Conservation (phyloP, 768 basidiomycete species). For the Pisolithus microcarpus region DNA sequence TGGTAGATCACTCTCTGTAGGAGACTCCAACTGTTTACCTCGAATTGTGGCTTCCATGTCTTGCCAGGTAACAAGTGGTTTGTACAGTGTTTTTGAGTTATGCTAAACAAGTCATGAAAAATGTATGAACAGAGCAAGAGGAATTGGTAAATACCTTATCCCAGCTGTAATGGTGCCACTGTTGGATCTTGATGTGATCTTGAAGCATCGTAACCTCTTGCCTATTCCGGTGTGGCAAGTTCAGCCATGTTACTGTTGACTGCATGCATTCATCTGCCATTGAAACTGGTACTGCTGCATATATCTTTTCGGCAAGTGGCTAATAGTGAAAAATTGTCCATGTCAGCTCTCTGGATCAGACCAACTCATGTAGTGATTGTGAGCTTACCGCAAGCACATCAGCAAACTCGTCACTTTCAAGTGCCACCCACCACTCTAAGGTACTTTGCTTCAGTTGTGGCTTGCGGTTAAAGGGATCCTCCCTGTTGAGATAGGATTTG, state of each 20-base stretch:
- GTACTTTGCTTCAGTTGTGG: not conserved
- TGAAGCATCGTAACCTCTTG: not conserved
- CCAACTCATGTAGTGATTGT: too few species aligned
- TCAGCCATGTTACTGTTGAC: constrained; percentile 10
- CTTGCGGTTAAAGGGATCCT: constrained; percentile 3
- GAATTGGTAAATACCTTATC: not conserved
- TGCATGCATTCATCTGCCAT: not conserved
- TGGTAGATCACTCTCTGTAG: not conserved
- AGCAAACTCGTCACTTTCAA: not conserved
- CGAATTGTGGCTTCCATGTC: not conserved
- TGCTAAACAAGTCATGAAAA: not conserved
- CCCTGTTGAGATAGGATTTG: not conserved
- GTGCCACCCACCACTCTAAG: constrained; percentile 1
- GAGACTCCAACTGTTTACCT: not conserved
- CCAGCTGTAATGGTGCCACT: not conserved
- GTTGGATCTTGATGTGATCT: not conserved
- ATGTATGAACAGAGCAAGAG: too few species aligned
- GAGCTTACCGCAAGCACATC: constrained; percentile 2
- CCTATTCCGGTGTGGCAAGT: not conserved
- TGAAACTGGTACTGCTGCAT: too few species aligned
- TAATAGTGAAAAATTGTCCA: too few species aligned
- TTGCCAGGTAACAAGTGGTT: not conserved
- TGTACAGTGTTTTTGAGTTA: not conserved
- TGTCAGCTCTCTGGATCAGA: too few species aligned
- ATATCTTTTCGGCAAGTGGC: too few species aligned